These are phyloP conservation scores for Aspergillus oerlinghausenensis DNA, from an alignment of 2,329 filamentous ascomycete species.

Conservation along the genomic window DNA sequence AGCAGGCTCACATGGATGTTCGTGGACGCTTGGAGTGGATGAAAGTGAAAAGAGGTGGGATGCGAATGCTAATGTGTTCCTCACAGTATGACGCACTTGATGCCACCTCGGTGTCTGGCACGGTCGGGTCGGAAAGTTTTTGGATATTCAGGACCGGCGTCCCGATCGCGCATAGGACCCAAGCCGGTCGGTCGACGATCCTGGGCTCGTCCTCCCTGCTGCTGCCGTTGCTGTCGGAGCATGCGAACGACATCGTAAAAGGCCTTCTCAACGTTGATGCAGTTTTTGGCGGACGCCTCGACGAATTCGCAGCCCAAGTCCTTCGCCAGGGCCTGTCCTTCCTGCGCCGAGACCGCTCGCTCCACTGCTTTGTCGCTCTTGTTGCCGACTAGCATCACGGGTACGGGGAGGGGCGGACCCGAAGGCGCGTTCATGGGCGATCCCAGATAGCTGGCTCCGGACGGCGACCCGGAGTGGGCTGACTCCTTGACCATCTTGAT, in stretches of 20 bases:
- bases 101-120: constrained; percentile 31
- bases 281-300: constrained; percentile 95
- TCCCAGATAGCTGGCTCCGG: constrained; percentile 45
- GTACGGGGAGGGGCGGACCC: constrained; percentile 61
- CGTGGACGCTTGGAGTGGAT: constrained; percentile 1
- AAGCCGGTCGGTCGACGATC: constrained; percentile 36
- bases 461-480: constrained; percentile 50
- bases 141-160: constrained; percentile 36
- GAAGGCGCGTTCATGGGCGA: constrained; percentile 47
- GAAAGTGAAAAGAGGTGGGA: constrained; percentile 2
- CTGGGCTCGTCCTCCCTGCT: constrained; percentile 30
- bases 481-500: constrained; percentile 97
- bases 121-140: constrained; percentile 38
- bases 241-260: constrained; percentile 97
- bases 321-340: constrained; percentile 85
- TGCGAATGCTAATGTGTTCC: not conserved
- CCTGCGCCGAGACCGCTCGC: constrained; percentile 92
- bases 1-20: constrained; percentile 13
- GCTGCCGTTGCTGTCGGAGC: constrained; percentile 71
- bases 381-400: constrained; percentile 97
- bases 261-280: constrained; percentile 96
- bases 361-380: constrained; percentile 97
- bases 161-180: constrained; percentile 32
- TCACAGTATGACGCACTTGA: constrained; percentile 39
- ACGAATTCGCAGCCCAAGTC: constrained; percentile 95